phyloP scores from a whole-genome alignment of 768 basidiomycete genomes.

The Lactarius psammicola region DNA sequence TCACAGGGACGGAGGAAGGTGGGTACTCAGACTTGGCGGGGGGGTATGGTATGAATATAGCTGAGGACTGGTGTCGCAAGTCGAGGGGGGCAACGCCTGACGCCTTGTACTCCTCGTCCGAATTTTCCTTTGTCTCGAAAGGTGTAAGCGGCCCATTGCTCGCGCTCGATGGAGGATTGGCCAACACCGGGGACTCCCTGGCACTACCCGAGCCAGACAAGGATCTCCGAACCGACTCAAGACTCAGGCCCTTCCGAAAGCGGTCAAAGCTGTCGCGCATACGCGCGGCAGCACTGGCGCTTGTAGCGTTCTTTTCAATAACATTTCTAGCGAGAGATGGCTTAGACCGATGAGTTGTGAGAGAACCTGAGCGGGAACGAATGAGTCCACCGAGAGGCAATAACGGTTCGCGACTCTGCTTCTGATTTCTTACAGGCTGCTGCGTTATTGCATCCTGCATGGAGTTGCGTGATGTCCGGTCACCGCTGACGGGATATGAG shows the following conservation, averaged over 20 bases:
- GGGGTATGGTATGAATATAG: slow-evolving; percentile 25
- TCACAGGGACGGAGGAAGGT: slow-evolving; percentile 38
- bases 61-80: slow-evolving; percentile 18
- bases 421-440: slow-evolving; percentile 42
- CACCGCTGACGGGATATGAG: slow-evolving; percentile 9
- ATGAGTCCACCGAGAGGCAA: slow-evolving; percentile 51
- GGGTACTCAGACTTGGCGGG: slow-evolving; percentile 29
- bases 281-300: slow-evolving; percentile 36
- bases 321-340: slow-evolving; percentile 30
- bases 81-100: slow-evolving; percentile 18
- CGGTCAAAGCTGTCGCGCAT: slow-evolving; percentile 63
- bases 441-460: slow-evolving; percentile 36
- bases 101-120: slow-evolving; percentile 25
- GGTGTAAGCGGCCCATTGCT: slow-evolving; percentile 19
- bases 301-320: slow-evolving; percentile 34
- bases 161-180: slow-evolving; percentile 21
- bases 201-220: slow-evolving; percentile 28
- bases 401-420: slow-evolving; percentile 72
- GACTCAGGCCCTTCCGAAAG: slow-evolving; percentile 49
- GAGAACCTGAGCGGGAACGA: slow-evolving; percentile 27
- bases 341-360: slow-evolving; percentile 32
- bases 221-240: slow-evolving; percentile 34
- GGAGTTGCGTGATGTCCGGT: slow-evolving; percentile 22
- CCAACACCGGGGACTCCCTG: slow-evolving; percentile 24
- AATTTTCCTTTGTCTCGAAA: slow-evolving; percentile 25